Evolutionary conservation across 768 basidiomycete genomes (phyloP).

Genomic region (Heimioporus sp.): DNA sequence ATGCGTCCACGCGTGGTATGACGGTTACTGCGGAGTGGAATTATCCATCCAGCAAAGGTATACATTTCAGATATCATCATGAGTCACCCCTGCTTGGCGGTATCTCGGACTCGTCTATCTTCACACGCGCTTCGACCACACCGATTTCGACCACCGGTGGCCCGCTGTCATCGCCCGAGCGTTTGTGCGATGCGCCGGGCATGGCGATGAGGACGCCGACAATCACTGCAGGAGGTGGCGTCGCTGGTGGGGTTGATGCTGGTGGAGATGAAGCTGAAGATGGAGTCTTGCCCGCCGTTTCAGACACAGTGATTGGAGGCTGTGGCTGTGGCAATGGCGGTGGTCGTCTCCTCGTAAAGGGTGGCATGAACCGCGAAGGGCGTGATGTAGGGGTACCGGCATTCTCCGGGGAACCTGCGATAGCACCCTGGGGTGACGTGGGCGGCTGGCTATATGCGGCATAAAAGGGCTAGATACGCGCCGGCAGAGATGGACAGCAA

Average conservation of each 20-base stretch:
- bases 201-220: constrained; percentile 47
- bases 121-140: constrained; percentile 17
- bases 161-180: constrained; percentile 17
- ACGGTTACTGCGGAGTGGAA: not conserved
- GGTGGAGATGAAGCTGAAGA: not conserved
- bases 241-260: constrained; percentile 8
- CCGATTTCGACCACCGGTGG: constrained; percentile 36
- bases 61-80: constrained; percentile 6
- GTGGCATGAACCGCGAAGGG: constrained; percentile 12
- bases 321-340: constrained; percentile 15
- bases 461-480: constrained; percentile 21
- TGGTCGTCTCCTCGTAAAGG: constrained; percentile 15
- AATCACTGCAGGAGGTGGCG: constrained; percentile 26
- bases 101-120: constrained; percentile 1
- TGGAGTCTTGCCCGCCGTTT: not conserved
- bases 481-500: not conserved
- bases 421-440: constrained; percentile 7
- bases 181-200: constrained; percentile 26
- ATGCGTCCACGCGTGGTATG: constrained; percentile 3
- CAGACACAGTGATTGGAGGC: constrained; percentile 1
- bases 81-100: constrained; percentile 1
- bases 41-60: not conserved
- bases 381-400: constrained; percentile 5
- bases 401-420: not conserved
- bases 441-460: constrained; percentile 16